Percentiles rank a stretch among this genome's conserved stretches.
Conservation (phyloP, 1,284 basidiomycete genomes). For the Cryptococcus jaspeensis region DNA sequence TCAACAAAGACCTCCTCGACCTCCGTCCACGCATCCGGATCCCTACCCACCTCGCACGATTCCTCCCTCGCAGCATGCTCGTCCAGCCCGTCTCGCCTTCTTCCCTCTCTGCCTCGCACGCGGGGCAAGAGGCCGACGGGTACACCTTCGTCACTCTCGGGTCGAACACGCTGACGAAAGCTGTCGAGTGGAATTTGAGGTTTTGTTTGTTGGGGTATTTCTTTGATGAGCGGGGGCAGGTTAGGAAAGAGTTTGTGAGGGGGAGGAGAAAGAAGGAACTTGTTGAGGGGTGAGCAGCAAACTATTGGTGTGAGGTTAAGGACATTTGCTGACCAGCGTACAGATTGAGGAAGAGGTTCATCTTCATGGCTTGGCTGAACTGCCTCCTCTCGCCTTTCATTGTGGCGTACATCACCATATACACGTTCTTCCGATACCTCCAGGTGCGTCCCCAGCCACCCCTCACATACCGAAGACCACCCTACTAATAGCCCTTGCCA, state of each 20-base stretch:
- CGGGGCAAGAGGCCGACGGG: too few species aligned
- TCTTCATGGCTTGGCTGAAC: slow-evolving; percentile 95
- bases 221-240: slow-evolving; percentile 82
- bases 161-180: slow-evolving; percentile 65
- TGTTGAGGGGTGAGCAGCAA: slow-evolving; percentile 70
- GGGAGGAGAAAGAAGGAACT: slow-evolving; percentile 72
- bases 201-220: slow-evolving; percentile 94
- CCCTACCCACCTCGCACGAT: slow-evolving; percentile 62
- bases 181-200: slow-evolving; percentile 92
- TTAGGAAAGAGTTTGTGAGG: slow-evolving; percentile 85
- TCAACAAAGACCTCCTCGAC: slow-evolving; percentile 94
- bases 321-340: background rate
- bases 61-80: slow-evolving; percentile 25
- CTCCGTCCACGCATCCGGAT: slow-evolving; percentile 61
- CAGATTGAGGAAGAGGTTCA: slow-evolving; percentile 79
- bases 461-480: background rate
- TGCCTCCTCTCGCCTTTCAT: slow-evolving; percentile 96
- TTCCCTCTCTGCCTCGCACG: slow-evolving; percentile 17
- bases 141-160: slow-evolving; percentile 42
- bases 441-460: slow-evolving; percentile 61
- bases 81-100: slow-evolving; percentile 20
- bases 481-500: background rate
- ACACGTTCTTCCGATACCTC: slow-evolving; percentile 99
- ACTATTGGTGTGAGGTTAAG: too few species aligned
- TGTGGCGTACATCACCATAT: slow-evolving; percentile 92